Evolutionary conservation across 305 asterid species (phyloP).

Genomic region (Fraxinus baroniana): DNA sequence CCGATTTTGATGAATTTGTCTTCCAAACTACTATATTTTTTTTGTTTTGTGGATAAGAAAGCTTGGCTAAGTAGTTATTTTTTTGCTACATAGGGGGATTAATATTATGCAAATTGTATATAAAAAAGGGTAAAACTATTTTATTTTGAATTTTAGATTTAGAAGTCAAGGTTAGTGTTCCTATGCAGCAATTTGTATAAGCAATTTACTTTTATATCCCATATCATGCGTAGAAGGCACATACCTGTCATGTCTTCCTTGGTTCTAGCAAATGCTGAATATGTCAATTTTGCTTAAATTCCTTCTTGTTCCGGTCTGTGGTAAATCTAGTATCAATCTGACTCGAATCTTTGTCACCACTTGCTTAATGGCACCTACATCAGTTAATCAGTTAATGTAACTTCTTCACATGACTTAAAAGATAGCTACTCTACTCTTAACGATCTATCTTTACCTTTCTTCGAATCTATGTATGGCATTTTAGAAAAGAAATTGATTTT

Average conservation of each 20-base stretch:
- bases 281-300: background rate
- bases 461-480: background rate
- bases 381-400: background rate
- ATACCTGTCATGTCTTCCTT: background rate
- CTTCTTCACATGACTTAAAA: background rate
- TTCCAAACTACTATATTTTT: background rate
- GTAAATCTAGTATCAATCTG: background rate
- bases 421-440: background rate
- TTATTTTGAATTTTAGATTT: background rate
- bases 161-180: background rate
- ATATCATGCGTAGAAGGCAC: background rate
- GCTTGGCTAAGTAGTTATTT: too few relatives aligned
- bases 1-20: background rate
- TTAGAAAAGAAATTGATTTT: background rate
- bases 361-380: background rate
- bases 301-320: background rate
- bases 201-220: background rate
- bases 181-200: background rate
- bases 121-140: background rate
- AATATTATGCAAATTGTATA: background rate
- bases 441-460: background rate
- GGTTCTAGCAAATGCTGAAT: background rate
- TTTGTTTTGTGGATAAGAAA: background rate
- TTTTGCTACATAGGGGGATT: background rate
- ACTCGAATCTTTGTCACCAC: background rate